A percentile compares a stretch with the other conserved stretches of the same genome.
phyloP scores from a whole-genome alignment of 2,329 filamentous ascomycete species.

The Hymenoscyphus fraxineus region DNA sequence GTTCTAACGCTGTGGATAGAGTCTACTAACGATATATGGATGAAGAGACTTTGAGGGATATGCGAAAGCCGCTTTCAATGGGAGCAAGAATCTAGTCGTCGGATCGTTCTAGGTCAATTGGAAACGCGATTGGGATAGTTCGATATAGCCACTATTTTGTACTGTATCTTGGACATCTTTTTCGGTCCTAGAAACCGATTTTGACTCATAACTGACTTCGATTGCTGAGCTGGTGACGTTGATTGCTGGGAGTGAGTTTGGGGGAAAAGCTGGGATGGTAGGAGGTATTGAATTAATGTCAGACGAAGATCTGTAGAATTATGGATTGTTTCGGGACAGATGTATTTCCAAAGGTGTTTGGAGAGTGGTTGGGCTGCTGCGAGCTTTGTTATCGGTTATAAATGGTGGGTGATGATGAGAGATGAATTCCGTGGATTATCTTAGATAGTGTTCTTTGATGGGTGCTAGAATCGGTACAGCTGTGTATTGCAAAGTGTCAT shows the following conservation, averaged over 20 bases:
- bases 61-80: neutral
- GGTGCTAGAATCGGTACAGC: no score
- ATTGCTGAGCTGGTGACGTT: neutral
- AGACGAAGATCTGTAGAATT: neutral
- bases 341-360: neutral
- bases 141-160: neutral
- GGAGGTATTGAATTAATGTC: neutral
- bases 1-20: neutral
- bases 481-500: no score
- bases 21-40: neutral
- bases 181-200: neutral
- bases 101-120: neutral
- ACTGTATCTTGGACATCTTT: neutral
- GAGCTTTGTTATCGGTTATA: neutral
- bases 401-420: neutral
- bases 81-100: neutral
- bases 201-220: neutral
- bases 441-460: neutral
- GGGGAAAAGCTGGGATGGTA: neutral
- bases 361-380: neutral
- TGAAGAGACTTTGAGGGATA: neutral
- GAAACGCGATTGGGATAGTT: neutral
- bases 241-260: neutral
- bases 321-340: neutral
- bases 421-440: no score